Conservation (phyloP, 441 rosid species). For the Euphorbia celastroides region DNA sequence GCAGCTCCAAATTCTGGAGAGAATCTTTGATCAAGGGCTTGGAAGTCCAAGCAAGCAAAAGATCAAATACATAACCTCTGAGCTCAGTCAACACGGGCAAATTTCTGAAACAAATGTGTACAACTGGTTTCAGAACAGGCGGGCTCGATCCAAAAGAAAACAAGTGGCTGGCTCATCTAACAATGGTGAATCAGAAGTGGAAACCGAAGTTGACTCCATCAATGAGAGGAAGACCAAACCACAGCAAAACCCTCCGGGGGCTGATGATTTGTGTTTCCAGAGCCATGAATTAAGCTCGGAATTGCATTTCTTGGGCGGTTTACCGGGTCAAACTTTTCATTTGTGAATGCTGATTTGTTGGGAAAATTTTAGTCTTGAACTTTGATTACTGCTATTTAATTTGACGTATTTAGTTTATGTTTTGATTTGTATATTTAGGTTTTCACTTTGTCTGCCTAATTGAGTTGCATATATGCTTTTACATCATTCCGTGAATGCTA, state of each 20-base stretch:
- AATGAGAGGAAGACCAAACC: slow-evolving; percentile 63
- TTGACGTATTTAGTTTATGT: too few species aligned
- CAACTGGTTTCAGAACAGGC: slow-evolving; percentile 97
- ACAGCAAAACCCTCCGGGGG: slow-evolving; percentile 40
- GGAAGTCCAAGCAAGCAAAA: slow-evolving; percentile 98
- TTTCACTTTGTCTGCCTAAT: too few species aligned
- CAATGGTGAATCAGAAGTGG: slow-evolving; percentile 84
- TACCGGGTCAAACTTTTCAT: slow-evolving; percentile 49
- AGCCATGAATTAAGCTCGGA: slow-evolving; percentile 72
- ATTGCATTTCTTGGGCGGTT: slow-evolving; percentile 57
- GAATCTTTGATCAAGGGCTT: slow-evolving; percentile 85
- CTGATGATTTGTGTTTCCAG: slow-evolving; percentile 75
- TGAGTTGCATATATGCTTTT: too few species aligned
- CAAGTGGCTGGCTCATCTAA: slow-evolving; percentile 48
- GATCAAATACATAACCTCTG: slow-evolving; percentile 86
- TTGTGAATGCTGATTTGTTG: too few species aligned
- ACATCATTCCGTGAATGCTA: too few species aligned
- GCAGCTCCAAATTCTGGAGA: slow-evolving; percentile 93
- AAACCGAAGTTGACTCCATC: slow-evolving; percentile 74
- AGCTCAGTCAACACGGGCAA: slow-evolving; percentile 89
- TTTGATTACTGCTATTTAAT: too few species aligned
- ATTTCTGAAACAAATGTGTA: slow-evolving; percentile 93
- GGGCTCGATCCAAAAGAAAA: slow-evolving; percentile 94
- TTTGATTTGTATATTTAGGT: too few species aligned
- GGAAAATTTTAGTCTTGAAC: too few species aligned